phyloP scores from a whole-genome alignment of 441 rosid species.

The Populus hybrid region DNA sequence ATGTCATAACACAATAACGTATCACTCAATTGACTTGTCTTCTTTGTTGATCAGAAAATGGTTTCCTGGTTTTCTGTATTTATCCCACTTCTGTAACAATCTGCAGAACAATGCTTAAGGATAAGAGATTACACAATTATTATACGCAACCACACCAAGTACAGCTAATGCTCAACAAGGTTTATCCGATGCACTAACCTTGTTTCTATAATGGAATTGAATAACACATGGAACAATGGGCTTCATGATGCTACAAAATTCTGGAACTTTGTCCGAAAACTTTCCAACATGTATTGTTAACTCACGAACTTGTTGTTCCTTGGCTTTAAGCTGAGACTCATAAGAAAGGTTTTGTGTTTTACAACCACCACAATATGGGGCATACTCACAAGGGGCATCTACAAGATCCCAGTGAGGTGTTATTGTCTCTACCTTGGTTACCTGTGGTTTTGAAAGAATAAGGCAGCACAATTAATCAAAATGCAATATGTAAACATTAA shows the following conservation, averaged over 20 bases:
- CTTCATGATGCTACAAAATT: slow-evolving; percentile 47
- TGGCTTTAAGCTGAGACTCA: slow-evolving; percentile 81
- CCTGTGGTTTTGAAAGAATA: slow-evolving; percentile 35
- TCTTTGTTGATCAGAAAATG: background rate
- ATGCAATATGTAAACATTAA: background rate
- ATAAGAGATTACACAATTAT: background rate
- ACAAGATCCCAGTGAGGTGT: slow-evolving; percentile 67
- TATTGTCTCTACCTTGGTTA: slow-evolving; percentile 63
- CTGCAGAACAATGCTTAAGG: background rate
- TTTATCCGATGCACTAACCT: slow-evolving; percentile 40
- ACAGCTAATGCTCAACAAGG: background rate
- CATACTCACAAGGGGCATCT: slow-evolving; percentile 90
- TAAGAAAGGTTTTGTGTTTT: slow-evolving; percentile 76
- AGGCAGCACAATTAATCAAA: slow-evolving; percentile 6
- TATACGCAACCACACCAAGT: background rate
- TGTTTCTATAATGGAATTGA: slow-evolving; percentile 82
- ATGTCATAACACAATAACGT: background rate
- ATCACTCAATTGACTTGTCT: background rate
- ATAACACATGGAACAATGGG: slow-evolving; percentile 77
- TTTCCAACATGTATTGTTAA: slow-evolving; percentile 64
- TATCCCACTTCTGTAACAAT: background rate
- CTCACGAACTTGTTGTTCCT: slow-evolving; percentile 79
- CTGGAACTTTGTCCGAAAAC: slow-evolving; percentile 46
- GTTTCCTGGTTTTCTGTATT: too few relatives aligned
- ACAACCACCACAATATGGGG: slow-evolving; percentile 84